phyloP scores from a whole-genome alignment of 2,329 filamentous ascomycete genomes.

The Hansfordia pulvinata region DNA sequence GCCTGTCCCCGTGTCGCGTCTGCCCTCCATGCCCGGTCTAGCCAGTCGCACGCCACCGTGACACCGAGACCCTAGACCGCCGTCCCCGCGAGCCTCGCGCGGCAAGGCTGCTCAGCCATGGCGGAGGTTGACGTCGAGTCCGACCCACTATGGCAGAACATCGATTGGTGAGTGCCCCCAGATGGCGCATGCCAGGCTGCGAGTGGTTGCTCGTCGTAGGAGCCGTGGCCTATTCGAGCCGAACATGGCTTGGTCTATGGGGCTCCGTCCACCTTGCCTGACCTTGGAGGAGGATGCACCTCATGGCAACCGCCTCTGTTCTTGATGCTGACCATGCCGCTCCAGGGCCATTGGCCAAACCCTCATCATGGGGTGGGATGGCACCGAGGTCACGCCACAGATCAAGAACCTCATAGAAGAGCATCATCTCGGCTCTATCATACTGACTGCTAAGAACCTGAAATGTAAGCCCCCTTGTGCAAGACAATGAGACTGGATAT shows the following conservation, averaged over 20 bases:
- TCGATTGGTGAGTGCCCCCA: slow-evolving; percentile 52
- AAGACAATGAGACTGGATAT: too few species aligned
- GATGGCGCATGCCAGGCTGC: slow-evolving; percentile 1
- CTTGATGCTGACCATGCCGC: slow-evolving; percentile 17
- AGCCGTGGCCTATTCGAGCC: too few species aligned
- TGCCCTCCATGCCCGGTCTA: too few species aligned
- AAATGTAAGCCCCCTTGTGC: slow-evolving; percentile 45
- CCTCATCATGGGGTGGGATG: slow-evolving; percentile 78
- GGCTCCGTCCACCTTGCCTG: too few species aligned
- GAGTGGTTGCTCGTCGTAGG: neutral
- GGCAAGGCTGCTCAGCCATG: too few species aligned
- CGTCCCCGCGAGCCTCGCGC: too few species aligned
- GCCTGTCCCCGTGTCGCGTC: too few species aligned
- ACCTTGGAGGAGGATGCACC: too few species aligned
- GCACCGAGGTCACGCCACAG: slow-evolving; percentile 69
- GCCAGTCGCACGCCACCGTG: too few species aligned
- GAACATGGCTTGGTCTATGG: too few species aligned
- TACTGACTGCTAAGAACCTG: slow-evolving; percentile 72
- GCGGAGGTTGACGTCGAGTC: slow-evolving; percentile 29
- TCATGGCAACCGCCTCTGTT: too few species aligned
- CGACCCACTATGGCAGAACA: slow-evolving; percentile 60
- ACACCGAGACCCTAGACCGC: too few species aligned
- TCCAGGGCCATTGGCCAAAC: slow-evolving; percentile 59
- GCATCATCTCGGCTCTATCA: slow-evolving; percentile 78
- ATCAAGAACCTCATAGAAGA: slow-evolving; percentile 70